phyloP scores from a whole-genome alignment of 495 filamentous ascomycete species.

The Tuber indicum region DNA sequence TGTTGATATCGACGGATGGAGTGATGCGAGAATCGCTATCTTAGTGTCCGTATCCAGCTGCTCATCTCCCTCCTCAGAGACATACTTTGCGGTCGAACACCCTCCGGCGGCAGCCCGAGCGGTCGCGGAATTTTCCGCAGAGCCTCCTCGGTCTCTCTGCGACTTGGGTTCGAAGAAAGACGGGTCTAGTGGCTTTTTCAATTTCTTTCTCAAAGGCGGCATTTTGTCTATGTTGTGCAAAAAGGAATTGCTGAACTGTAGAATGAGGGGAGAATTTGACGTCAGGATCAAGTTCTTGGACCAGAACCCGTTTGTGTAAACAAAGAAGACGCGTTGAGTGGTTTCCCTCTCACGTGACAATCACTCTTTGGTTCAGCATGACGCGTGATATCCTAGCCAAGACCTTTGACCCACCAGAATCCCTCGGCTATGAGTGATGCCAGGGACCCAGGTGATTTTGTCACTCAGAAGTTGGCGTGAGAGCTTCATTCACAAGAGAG shows the following conservation, averaged over 20 bases:
- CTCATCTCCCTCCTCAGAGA: not conserved
- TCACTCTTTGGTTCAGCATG: not conserved
- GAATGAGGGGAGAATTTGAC: not conserved
- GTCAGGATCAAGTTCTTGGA: not conserved
- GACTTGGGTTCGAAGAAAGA: not conserved
- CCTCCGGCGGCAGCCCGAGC: not conserved
- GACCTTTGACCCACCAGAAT: not conserved
- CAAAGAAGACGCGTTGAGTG: not conserved
- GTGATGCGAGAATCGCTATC: constrained; percentile 70
- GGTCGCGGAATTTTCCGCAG: not conserved
- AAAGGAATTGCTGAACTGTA: not conserved
- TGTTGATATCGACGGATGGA: constrained; percentile 59
- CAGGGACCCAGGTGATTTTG: not conserved
- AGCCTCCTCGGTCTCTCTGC: not conserved
- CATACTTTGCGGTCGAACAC: not conserved
- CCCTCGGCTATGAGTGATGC: not conserved
- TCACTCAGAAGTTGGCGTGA: not conserved
- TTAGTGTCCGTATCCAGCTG: constrained; percentile 57
- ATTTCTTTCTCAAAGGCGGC: not conserved
- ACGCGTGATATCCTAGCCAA: not conserved
- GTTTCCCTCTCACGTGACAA: not conserved
- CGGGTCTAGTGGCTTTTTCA: not conserved
- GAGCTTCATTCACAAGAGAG: not conserved
- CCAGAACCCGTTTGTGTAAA: not conserved
- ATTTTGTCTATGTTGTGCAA: not conserved